Conservation (phyloP, 257 asterid genomes). For the Galeopsis tetrahit region DNA sequence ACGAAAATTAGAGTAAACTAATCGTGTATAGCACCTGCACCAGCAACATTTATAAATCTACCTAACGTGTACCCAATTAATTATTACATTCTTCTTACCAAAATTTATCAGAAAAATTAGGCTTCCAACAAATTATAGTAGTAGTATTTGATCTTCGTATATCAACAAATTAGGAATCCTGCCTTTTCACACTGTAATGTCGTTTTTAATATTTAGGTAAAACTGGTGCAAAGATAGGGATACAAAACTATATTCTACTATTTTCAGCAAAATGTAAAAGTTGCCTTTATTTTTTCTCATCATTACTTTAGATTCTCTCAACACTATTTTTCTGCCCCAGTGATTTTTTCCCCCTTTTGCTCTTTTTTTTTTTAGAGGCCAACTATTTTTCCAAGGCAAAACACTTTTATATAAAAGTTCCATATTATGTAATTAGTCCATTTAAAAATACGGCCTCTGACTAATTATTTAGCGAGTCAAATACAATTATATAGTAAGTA, state of each 20-base stretch:
- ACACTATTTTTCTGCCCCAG: background rate
- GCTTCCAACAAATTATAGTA: background rate
- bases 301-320: background rate
- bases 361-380: background rate
- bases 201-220: background rate
- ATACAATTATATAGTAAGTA: too few relatives aligned
- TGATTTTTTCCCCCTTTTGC: background rate
- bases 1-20: too few relatives aligned
- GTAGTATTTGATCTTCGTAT: background rate
- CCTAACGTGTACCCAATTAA: too few relatives aligned
- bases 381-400: too few relatives aligned
- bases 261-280: background rate
- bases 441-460: too few relatives aligned
- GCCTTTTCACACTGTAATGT: constrained; percentile 20
- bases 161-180: constrained; percentile 5
- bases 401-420: too few relatives aligned
- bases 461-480: too few relatives aligned
- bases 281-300: background rate
- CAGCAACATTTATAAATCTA: too few relatives aligned
- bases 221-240: constrained; percentile 32
- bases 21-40: too few relatives aligned
- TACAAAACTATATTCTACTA: constrained; percentile 28
- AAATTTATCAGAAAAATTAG: background rate
- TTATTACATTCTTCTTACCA: background rate
- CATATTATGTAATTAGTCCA: too few relatives aligned